phyloP scores from a whole-genome alignment of 2,329 filamentous ascomycete species.

The Fusarium illudens region DNA sequence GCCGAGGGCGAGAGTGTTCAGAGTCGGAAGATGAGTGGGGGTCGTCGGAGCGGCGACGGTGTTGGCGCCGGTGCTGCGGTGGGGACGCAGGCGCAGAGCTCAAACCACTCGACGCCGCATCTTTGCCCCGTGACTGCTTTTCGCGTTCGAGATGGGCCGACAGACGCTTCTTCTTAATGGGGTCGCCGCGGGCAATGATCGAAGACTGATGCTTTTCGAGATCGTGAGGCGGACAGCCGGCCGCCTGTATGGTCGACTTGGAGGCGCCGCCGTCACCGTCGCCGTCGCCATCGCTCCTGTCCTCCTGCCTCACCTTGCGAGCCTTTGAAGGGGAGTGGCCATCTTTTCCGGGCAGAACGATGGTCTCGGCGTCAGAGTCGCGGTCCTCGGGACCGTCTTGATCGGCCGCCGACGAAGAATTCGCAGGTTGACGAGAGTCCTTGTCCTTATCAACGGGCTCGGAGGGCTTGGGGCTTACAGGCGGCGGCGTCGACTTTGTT shows the following conservation, averaged over 20 bases:
- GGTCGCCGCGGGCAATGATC: conserved; percentile 45
- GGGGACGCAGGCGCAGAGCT: conserved; percentile 68
- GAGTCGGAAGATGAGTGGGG: conserved; percentile 64
- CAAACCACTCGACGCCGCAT: conserved; percentile 60
- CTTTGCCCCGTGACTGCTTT: conserved; percentile 54
- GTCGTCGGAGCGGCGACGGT: conserved; percentile 48
- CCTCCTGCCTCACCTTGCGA: conserved; percentile 72
- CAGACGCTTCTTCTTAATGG: conserved; percentile 61
- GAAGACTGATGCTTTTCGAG: conserved; percentile 47
- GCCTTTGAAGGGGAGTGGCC: conserved; percentile 70
- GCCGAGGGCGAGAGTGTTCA: conserved; percentile 55
- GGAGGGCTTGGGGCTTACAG: conserved; percentile 38
- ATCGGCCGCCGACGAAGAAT: conserved; percentile 39
- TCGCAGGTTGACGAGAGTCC: conserved; percentile 46
- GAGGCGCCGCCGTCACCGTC: conserved; percentile 56
- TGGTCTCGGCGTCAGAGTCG: conserved; percentile 77
- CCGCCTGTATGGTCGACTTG: conserved; percentile 45
- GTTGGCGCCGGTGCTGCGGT: conserved; percentile 47
- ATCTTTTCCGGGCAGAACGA: conserved; percentile 72
- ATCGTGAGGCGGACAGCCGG: conserved; percentile 45
- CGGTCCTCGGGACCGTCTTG: conserved; percentile 60
- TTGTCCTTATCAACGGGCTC: conserved; percentile 32
- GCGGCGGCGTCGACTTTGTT: conserved; percentile 35
- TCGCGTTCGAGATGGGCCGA: conserved; percentile 51
- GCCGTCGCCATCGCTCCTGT: conserved; percentile 65